Evolutionary conservation across 257 asterid genomes (phyloP), one percentile per base, ranked within the genome.

Genomic region (Solanum chiquidenum): DNA sequence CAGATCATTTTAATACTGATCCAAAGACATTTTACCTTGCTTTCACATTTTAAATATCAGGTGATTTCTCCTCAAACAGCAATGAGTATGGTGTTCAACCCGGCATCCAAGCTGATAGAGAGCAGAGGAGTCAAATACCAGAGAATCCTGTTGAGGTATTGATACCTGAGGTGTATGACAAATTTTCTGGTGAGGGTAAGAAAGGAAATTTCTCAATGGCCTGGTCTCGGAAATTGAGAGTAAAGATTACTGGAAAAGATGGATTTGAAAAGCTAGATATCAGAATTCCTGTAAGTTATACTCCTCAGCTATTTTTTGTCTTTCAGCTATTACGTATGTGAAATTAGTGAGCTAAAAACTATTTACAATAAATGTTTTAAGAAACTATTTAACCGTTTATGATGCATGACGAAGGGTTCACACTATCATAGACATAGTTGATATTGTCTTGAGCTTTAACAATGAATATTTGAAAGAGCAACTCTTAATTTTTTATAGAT

Each of bases 211-310:
- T 92, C 90, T 91, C 94, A 12, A 94, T 91, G 75, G 92, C 92
- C 86, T 94, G 98, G 98, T 95, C 98, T 58, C 90, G 96, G 85
- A 95, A 94, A 87, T 89, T 95, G 90, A 93, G 98, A 92, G 94
- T 96, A 87, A 96, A 85, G 90, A 95, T 96, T 84, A 94, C 98
- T 83, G 99, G 98, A 88, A 91, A 91, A 87, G 99, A 96, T 94
- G 99, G 98, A 87, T 92, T 79, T 86, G 98, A 93, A 89, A 94
- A 91, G 89, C 99, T 96, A 77, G 98, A 96, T 90, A 91, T 96
- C 83, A 93, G 93, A 76, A 92, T 96, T 90, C 99, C 99, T 64
- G 99, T 96, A 94, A 94, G 98, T 92, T 89, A 73, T 60, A 40
- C 52, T 34, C 33, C 23, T 33, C 21, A 64, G n/a, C 38, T 71